Evolutionary conservation across 768 basidiomycete species (phyloP).

Genomic region (Leccinum barrowsii): DNA sequence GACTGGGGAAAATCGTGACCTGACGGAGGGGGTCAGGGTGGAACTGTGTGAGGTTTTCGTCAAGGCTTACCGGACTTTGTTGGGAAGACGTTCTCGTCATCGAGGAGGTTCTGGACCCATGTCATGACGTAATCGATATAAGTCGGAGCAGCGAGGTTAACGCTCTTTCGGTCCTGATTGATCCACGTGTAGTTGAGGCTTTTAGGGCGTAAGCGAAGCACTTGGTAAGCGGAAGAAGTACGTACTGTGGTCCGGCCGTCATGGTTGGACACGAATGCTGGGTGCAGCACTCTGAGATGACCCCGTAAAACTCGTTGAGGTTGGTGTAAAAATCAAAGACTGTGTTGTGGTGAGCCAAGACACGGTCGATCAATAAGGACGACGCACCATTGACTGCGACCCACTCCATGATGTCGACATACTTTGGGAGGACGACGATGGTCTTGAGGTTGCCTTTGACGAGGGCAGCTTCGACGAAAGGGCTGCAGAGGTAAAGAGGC

Average conservation of each 20-base stretch:
- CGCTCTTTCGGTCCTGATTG: slow-evolving; percentile 85
- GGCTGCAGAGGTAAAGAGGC: slow-evolving; percentile 86
- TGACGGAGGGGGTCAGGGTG: slow-evolving; percentile 28
- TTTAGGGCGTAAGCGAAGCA: neutral
- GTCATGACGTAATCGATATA: slow-evolving; percentile 99
- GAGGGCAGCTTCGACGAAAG: slow-evolving; percentile 91
- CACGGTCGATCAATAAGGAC: neutral
- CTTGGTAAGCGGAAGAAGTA: slow-evolving; percentile 5
- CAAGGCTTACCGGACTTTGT: slow-evolving; percentile 79
- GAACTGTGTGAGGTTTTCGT: neutral
- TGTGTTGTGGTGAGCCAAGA: slow-evolving; percentile 27
- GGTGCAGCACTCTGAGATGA: slow-evolving; percentile 90
- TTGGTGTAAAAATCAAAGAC: slow-evolving; percentile 98
- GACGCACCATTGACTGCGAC: slow-evolving; percentile 88
- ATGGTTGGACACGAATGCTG: slow-evolving; percentile 87
- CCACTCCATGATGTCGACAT: slow-evolving; percentile 95
- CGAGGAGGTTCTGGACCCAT: slow-evolving; percentile 89
- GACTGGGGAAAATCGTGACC: slow-evolving; percentile 83
- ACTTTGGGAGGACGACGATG: slow-evolving; percentile 94
- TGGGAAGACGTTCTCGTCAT: slow-evolving; percentile 93
- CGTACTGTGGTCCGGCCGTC: slow-evolving; percentile 84
- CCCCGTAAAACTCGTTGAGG: slow-evolving; percentile 94
- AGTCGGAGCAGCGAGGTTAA: slow-evolving; percentile 86
- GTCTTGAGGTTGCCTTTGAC: slow-evolving; percentile 99
- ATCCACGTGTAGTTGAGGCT: slow-evolving; percentile 96